phyloP scores from a whole-genome alignment of 164 flowering plant genomes.

The Buxus sempervirens region DNA sequence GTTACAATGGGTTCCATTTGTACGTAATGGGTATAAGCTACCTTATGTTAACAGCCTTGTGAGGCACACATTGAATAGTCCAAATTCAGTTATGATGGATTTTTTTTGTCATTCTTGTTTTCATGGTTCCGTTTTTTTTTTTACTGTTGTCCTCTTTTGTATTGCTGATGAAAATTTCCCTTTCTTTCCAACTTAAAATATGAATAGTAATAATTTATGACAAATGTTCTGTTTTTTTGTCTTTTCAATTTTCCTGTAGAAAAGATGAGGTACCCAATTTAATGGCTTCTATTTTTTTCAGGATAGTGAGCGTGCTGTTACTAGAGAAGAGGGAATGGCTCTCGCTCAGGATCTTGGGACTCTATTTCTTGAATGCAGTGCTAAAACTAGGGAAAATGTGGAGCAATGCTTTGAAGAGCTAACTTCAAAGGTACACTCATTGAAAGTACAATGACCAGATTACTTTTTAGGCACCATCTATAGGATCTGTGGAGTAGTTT shows the following conservation, averaged over 20 bases:
- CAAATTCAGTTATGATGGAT: no score
- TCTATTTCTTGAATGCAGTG: constrained; percentile 81
- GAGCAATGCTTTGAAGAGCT: constrained; percentile 74
- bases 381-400: constrained; percentile 73
- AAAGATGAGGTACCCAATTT: not conserved
- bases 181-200: no score
- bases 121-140: no score
- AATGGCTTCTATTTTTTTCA: constrained; percentile 23
- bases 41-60: no score
- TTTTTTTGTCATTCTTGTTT: no score
- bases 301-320: constrained; percentile 76
- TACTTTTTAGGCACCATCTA: not conserved
- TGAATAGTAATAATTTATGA: no score
- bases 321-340: constrained; percentile 74
- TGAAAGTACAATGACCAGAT: not conserved
- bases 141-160: no score
- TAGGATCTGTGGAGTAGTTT: not conserved
- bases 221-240: no score
- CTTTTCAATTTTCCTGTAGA: not conserved
- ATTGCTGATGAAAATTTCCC: no score
- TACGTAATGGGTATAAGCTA: no score
- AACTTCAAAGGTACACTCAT: constrained; percentile 49
- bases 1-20: no score
- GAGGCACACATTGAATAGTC: no score
- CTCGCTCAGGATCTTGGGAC: constrained; percentile 67